Evolutionary conservation across 108 stramenopile genomes (phyloP).

Genomic region (Cyclostephanos tholiformis): DNA sequence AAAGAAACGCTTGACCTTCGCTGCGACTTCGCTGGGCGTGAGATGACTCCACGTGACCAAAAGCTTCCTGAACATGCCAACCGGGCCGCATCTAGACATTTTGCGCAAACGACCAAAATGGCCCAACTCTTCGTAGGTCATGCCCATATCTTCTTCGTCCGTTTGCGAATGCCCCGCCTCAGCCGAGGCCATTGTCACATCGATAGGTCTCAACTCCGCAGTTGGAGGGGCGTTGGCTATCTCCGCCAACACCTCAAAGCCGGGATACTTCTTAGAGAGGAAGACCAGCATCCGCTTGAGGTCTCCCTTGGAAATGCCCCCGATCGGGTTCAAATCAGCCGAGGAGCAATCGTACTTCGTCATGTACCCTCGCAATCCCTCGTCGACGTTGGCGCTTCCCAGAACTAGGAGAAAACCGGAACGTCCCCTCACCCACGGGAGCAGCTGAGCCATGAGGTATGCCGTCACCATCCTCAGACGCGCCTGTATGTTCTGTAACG

Average conservation of each 20-base stretch:
- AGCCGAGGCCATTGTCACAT: constrained; percentile 44
- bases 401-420: constrained; percentile 94
- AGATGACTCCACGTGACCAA: constrained; percentile 79
- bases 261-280: constrained; percentile 68
- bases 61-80: constrained; percentile 92
- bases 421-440: constrained; percentile 92
- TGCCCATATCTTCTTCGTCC: constrained; percentile 99
- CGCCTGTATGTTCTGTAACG: constrained; percentile 99
- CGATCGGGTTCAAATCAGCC: constrained; percentile 99
- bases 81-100: constrained; percentile 91
- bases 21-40: constrained; percentile 77
- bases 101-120: constrained; percentile 94
- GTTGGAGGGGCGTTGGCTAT: constrained; percentile 96
- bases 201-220: constrained; percentile 94
- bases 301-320: constrained; percentile 94
- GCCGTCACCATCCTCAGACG: constrained; percentile 96
- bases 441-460: constrained; percentile 95
- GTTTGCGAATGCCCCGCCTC: constrained; percentile 83
- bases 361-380: constrained; percentile 98
- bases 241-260: constrained; percentile 74
- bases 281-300: constrained; percentile 85
- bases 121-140: constrained; percentile 97
- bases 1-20: constrained; percentile 93
- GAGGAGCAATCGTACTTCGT: constrained; percentile 99
- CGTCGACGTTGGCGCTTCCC: constrained; percentile 98